These are phyloP conservation scores for Agroathelia rolfsii DNA, from an alignment of 1,284 basidiomycete species.

Conservation along the genomic window DNA sequence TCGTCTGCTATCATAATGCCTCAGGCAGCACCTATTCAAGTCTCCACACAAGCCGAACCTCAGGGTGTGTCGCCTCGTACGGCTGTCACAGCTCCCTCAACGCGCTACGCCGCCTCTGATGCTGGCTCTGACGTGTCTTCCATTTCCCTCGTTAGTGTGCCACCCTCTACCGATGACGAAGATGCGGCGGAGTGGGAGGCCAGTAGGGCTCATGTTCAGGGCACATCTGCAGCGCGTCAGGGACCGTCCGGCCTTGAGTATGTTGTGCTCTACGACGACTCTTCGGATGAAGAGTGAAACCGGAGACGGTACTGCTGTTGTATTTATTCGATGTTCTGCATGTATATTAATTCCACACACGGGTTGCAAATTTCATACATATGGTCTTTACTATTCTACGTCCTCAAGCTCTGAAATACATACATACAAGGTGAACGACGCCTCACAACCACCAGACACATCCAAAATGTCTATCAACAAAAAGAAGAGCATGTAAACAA, in stretches of 20 bases:
- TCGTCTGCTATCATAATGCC: slow-evolving; percentile 72
- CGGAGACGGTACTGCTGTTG: not conserved
- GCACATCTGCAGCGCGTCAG: slow-evolving; percentile 17
- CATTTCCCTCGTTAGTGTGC: slow-evolving; percentile 54
- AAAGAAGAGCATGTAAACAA: too few relatives aligned
- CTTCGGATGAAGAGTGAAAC: slow-evolving; percentile 36
- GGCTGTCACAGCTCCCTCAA: slow-evolving; percentile 16
- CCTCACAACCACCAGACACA: too few relatives aligned
- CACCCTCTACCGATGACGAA: slow-evolving; percentile 39
- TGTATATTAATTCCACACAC: too few relatives aligned
- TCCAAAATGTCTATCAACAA: too few relatives aligned
- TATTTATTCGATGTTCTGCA: too few relatives aligned
- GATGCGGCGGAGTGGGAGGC: slow-evolving; percentile 45
- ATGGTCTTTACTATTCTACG: too few relatives aligned
- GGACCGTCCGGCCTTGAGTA: slow-evolving; percentile 39
- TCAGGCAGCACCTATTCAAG: slow-evolving; percentile 20
- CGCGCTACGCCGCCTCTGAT: slow-evolving; percentile 34
- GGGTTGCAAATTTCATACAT: too few relatives aligned
- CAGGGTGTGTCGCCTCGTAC: slow-evolving; percentile 12
- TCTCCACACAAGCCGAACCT: slow-evolving; percentile 12
- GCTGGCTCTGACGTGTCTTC: slow-evolving; percentile 43
- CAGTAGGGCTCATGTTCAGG: slow-evolving; percentile 34
- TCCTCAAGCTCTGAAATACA: too few relatives aligned
- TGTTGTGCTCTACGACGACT: slow-evolving; percentile 61
- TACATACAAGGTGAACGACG: too few relatives aligned